Evolutionary conservation across 768 basidiomycete genomes (phyloP).

Genomic region (Amyloporia xantha): DNA sequence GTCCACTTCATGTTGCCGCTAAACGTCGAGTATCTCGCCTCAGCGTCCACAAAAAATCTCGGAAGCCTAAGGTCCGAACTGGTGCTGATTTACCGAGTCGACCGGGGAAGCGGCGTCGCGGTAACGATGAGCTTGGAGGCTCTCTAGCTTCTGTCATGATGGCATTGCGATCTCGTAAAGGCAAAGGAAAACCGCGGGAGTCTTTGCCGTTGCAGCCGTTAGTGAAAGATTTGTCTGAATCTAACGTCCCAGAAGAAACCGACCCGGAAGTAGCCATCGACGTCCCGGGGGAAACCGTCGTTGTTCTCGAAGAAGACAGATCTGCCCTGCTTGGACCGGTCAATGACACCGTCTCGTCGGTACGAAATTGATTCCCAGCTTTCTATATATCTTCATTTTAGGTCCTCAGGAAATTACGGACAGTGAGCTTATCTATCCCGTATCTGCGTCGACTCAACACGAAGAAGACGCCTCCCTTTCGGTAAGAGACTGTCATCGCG

Average conservation of each 20-base stretch:
- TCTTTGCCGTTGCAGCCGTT: too few species aligned
- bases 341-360: neutral
- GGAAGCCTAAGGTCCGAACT: too few species aligned
- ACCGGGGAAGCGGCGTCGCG: neutral
- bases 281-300: neutral
- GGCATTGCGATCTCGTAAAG: neutral
- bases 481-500: too few species aligned
- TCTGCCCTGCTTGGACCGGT: neutral
- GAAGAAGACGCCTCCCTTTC: neutral
- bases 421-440: neutral
- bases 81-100: neutral
- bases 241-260: too few species aligned
- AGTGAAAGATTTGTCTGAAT: too few species aligned
- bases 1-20: neutral
- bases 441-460: neutral
- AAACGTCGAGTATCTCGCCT: neutral
- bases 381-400: neutral
- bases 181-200: neutral
- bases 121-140: neutral
- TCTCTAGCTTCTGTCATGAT: neutral
- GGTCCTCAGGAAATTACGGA: neutral
- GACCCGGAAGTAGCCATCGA: neutral
- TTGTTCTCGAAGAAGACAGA: neutral
- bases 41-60: neutral
- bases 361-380: neutral